phyloP scores from a whole-genome alignment of 352 stramenopile species.

The Phytopythium boreale region DNA sequence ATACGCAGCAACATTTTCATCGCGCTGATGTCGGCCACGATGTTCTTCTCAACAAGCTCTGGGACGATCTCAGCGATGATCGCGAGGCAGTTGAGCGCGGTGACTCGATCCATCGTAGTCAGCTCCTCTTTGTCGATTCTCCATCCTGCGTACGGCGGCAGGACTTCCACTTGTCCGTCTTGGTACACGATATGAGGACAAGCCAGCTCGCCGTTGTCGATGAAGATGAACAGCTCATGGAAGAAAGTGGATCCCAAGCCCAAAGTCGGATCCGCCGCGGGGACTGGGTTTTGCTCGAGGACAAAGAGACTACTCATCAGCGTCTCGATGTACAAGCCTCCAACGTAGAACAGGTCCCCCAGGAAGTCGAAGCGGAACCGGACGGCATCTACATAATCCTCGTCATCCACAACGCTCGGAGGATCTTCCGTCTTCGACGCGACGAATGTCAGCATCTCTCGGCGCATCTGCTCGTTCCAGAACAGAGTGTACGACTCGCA shows the following conservation, averaged over 20 bases:
- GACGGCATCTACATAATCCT: conserved; percentile 50
- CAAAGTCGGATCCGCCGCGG: conserved; percentile 35
- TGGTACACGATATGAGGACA: conserved; percentile 26
- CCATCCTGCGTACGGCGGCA: conserved; percentile 63
- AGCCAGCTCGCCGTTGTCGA: conserved; percentile 59
- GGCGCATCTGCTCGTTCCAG: conserved; percentile 77
- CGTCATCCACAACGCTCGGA: conserved; percentile 23
- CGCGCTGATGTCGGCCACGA: conserved; percentile 45
- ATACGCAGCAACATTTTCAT: conserved; percentile 77
- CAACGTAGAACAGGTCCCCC: conserved; percentile 56
- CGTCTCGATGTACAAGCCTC: conserved; percentile 72
- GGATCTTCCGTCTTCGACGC: conserved; percentile 33
- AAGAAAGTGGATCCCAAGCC: conserved; percentile 72
- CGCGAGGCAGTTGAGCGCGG: conserved; percentile 61
- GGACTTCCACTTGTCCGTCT: conserved; percentile 22
- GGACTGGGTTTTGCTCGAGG: conserved; percentile 51
- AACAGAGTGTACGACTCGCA: conserved; percentile 80
- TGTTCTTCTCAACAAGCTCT: conserved; percentile 50
- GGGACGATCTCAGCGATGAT: conserved; percentile 56
- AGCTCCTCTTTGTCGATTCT: conserved; percentile 39
- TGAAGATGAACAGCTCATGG: conserved; percentile 69
- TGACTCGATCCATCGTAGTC: conserved; percentile 53
- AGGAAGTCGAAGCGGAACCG: conserved; percentile 72
- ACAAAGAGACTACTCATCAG: conserved; percentile 68
- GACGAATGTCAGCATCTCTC: conserved; percentile 58